Base-by-base conservation (phyloP, 306 rosid genomes). In the Dryas alaskensis region DNA sequence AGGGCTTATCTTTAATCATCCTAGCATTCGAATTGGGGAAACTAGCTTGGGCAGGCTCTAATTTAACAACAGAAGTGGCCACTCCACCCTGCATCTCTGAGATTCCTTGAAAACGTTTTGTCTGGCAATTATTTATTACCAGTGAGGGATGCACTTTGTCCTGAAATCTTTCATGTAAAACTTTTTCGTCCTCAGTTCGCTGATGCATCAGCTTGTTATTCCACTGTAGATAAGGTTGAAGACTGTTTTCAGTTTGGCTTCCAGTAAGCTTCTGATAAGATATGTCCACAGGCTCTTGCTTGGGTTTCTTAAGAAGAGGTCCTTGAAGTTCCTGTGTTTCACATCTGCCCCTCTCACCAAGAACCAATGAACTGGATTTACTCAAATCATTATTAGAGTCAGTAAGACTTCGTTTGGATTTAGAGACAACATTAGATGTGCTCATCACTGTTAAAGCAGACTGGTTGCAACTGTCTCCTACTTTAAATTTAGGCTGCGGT, bases 281-380 rank as follows among this genome's bases (percentile, higher is more conserved):
- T 10, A 44, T 73, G 54, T 78, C 72, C 9, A 74, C 51, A 6
- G 75, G 79, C 79, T 79, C 79, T 52, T 14, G 49, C 75, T 79
- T 83, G 31, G 63, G 81, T 73, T 76, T 79, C 73, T 75, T 79
- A 7, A 40, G 53, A 48, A 61, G 49, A 42, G 67, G 69, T 52
- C 62, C 58, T 71, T 53, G 53, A 22, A 42, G 25, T 66, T 40
- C 78, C 67, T 67, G 69, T 47, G 65, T 53, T 43, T 27, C 57
- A 63, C 60, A 61, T 27, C 40, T 61, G 16, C 22, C 80, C 10
- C 48, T 72, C 52, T 66, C 52, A 75, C 22, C 25, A 59, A 49
- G 55, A 47, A 12, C 60, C 37, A 11, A 50, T 37, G 19, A 65
- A 22, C 22, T 39, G 53, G 60, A 51, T 25, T 57, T 76, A 59